Evolutionary conservation across 2,329 filamentous ascomycete species (phyloP), one percentile per base, ranked within the genome.

Genomic region (Calonectria pteridis): DNA sequence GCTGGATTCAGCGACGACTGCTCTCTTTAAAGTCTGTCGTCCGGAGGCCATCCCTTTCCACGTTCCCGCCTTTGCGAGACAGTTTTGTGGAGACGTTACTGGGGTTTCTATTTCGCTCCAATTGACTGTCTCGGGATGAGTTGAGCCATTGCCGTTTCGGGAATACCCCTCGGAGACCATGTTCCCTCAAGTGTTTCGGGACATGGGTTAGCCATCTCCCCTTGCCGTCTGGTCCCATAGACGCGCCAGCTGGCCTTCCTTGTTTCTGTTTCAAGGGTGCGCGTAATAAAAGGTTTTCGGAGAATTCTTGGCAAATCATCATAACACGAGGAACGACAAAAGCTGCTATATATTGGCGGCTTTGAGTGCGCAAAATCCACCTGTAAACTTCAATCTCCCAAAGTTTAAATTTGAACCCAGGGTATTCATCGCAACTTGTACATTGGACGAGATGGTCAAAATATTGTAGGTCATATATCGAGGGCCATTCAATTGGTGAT

Each of bases 81-180:
- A 26, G 14, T 62, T 62, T 62, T 62, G 31, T 58, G 53, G 67
- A 59, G 67, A n/a, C 11, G 40, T 28, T 28, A 20, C 23, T 58
- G 64, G 31, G 58, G 28, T 23, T 55, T 49, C 46, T 65, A 62
- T 72, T 68, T 72, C n/a, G 65, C 70, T 72, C 70, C 70, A 72
- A 72, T 72, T 33, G 49, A 14, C 51, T 28, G 18, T 29, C 37
- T 20, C 7, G 70, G 29, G 33, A n/a, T 59, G 65, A 43, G 63
- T 23, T 62, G 33, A 43, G 59, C 49, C 49, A 49, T 65, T 59
- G 26, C 53, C 67, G n/a, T 51, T 31, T 62, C 16, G 13, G 55
- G 55, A 40, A 28, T 40, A 40, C 55, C 55, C 55, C 55, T 62
- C 55, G 55, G 55, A 62, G 55, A 62, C 33, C 26, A 26, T 29